phyloP scores from a whole-genome alignment of 2,329 filamentous ascomycete genomes.

The Pseudogymnoascus sp. region DNA sequence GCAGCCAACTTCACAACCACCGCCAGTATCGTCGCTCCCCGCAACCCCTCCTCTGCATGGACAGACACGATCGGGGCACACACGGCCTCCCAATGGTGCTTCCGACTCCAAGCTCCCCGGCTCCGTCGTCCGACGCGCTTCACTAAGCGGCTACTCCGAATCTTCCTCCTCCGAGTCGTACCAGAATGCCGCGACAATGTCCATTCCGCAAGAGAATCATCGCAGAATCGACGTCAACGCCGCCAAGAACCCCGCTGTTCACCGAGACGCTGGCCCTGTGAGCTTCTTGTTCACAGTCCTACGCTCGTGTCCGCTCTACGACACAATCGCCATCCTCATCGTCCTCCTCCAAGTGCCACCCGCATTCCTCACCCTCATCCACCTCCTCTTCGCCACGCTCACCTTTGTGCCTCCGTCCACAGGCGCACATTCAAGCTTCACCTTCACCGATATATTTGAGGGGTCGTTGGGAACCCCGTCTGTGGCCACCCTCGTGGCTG shows the following conservation, averaged over 20 bases:
- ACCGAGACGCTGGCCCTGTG: conserved; percentile 63
- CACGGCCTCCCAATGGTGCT: conserved; percentile 18
- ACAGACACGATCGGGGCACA: conserved; percentile 18
- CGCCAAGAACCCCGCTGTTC: conserved; percentile 57
- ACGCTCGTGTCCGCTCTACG: conserved; percentile 79
- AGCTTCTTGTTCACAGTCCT: conserved; percentile 79
- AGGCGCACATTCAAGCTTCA: conserved; percentile 60
- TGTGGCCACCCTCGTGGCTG: conserved; percentile 71
- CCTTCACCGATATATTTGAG: conserved; percentile 85
- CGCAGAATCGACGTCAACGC: conserved; percentile 63
- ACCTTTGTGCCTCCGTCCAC: conserved; percentile 84
- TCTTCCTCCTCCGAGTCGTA: conserved; percentile 44
- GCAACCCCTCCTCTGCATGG: conserved; percentile 31
- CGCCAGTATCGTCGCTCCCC: conserved; percentile 32
- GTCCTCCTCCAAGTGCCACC: conserved; percentile 88
- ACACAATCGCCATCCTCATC: conserved; percentile 94
- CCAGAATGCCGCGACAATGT: conserved; percentile 30
- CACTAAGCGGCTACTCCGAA: conserved; percentile 46
- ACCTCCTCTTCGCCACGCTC: conserved; percentile 84
- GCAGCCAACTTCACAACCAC: conserved; percentile 30
- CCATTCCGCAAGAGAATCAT: conserved; percentile 40
- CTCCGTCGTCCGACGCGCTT: conserved; percentile 35
- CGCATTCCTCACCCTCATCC: conserved; percentile 77
- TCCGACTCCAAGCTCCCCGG: conserved; percentile 22
- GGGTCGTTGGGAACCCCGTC: conserved; percentile 79